A percentile compares a stretch with the other conserved stretches of the same genome.
Conservation (phyloP, 2,329 filamentous ascomycete genomes). For the Colletotrichum theobromicola region DNA sequence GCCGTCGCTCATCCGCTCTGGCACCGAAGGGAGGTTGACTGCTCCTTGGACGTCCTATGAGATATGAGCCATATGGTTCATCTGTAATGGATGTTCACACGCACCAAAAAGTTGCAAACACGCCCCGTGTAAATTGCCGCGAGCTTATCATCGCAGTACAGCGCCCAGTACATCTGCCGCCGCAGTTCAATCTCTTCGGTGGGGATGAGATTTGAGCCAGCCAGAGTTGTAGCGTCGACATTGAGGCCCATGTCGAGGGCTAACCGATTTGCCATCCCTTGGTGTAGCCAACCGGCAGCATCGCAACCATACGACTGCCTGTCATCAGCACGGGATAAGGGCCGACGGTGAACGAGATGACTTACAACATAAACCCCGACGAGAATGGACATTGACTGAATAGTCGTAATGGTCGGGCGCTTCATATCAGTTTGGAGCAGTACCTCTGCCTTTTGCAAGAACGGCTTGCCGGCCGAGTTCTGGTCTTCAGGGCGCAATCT, state of each 20-base stretch:
- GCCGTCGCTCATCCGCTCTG: not conserved
- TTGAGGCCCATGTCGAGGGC: slow-evolving; percentile 43
- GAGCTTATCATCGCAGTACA: slow-evolving; percentile 40
- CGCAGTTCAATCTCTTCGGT: slow-evolving; percentile 33
- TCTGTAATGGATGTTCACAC: not conserved
- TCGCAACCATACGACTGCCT: slow-evolving; percentile 36
- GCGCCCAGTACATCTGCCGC: slow-evolving; percentile 39
- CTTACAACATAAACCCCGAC: slow-evolving; percentile 30
- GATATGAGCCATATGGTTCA: not conserved
- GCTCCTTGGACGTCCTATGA: slow-evolving; percentile 33
- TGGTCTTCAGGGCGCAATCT: slow-evolving; percentile 32
- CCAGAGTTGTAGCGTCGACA: slow-evolving; percentile 33
- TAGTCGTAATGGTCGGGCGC: slow-evolving; percentile 37
- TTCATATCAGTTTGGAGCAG: slow-evolving; percentile 27
- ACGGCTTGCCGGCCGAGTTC: slow-evolving; percentile 36
- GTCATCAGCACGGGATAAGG: not conserved
- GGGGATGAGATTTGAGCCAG: slow-evolving; percentile 27
- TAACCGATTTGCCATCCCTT: slow-evolving; percentile 40
- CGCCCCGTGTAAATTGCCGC: slow-evolving; percentile 38
- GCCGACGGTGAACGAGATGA: not conserved
- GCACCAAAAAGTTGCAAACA: slow-evolving; percentile 39
- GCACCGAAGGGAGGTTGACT: slow-evolving; percentile 29
- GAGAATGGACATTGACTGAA: slow-evolving; percentile 39
- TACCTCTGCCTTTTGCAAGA: slow-evolving; percentile 31
- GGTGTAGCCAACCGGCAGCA: slow-evolving; percentile 39